Base-by-base conservation (phyloP, 73 alveolate genomes). In the Tetrahymena borealis region DNA sequence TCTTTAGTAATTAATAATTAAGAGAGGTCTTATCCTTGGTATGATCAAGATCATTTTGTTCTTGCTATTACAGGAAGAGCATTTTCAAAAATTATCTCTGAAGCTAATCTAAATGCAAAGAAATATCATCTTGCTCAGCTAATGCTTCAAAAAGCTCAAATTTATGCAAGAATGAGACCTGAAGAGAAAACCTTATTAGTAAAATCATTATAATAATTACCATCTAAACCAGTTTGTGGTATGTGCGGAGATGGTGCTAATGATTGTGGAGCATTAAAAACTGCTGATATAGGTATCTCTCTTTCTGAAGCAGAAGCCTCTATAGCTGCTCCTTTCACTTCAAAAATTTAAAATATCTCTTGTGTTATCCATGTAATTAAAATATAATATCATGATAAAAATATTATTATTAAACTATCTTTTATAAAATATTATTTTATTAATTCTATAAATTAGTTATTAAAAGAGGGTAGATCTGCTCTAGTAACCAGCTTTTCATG, bases 251-350 rank as follows among this genome's bases (percentile, higher is more conserved):
- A 94, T 42, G 98, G 98, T 0, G 98, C 97, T 20, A 95, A 95
- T 38, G 98, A 95, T 32, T 95, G 98, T 92, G 96, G 96, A 39
- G 98, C 98, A 3, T 90, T 95, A 20, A 95, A 95, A 79, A 78
- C 92, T 6, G 98, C 97, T 32, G 98, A 96, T 78, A 90, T 96
- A 15, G 98, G 98, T 20, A 41, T 96, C 39, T 95, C 98, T 15
- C 91, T 96, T n/a, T 95, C 97, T 7, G 95, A 94, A 38, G 98
- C 97, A 28, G 98, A 96, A 40, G 96, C 98, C 28, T 96, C 98
- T 32, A 96, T 95, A 32, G 98, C 98, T 15, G 97, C 98, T 38
- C 97, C 98, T 37, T 96, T 96, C 90, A 94, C 98, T 11, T 39
- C 96, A 20, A 77, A 40, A 32, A 90, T 91, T 11, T 35, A 43